Percentiles rank a stretch among this genome's conserved stretches.
Conservation (phyloP, 768 basidiomycete species). For the Mycena pura region DNA sequence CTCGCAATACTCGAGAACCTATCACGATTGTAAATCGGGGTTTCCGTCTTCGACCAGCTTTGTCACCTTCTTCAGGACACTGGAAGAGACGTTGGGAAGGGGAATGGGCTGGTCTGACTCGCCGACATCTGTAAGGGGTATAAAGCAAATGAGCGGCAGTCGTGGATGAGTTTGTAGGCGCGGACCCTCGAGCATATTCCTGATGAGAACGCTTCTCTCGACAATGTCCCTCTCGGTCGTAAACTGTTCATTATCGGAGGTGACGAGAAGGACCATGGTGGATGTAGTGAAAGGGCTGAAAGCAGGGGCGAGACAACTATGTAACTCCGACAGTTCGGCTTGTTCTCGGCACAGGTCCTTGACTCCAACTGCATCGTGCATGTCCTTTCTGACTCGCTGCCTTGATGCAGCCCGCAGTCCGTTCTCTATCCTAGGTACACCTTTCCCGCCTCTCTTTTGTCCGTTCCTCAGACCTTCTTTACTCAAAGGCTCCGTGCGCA, state of each 20-base stretch:
- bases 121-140: conserved; percentile 73
- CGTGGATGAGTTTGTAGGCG: conserved; percentile 9
- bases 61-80: conserved; percentile 88
- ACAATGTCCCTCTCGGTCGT: conserved; percentile 93
- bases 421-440: conserved; percentile 56
- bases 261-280: conserved; percentile 65
- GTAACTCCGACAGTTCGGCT: background rate
- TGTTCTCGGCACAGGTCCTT: background rate
- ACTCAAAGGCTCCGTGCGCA: conserved; percentile 79
- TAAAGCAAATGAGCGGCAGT: conserved; percentile 24
- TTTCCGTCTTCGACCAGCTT: background rate
- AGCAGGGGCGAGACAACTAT: background rate
- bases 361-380: conserved; percentile 34
- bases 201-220: conserved; percentile 94
- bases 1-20: conserved; percentile 99
- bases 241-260: conserved; percentile 96
- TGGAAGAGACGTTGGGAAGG: conserved; percentile 91
- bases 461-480: background rate
- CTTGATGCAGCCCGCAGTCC: conserved; percentile 47
- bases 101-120: conserved; percentile 95
- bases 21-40: background rate
- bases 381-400: conserved; percentile 59
- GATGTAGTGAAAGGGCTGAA: background rate
- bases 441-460: background rate
- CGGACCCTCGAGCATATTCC: conserved; percentile 99